Conservation (phyloP, 495 filamentous ascomycete species). For the Hypoxylon lenormandii region DNA sequence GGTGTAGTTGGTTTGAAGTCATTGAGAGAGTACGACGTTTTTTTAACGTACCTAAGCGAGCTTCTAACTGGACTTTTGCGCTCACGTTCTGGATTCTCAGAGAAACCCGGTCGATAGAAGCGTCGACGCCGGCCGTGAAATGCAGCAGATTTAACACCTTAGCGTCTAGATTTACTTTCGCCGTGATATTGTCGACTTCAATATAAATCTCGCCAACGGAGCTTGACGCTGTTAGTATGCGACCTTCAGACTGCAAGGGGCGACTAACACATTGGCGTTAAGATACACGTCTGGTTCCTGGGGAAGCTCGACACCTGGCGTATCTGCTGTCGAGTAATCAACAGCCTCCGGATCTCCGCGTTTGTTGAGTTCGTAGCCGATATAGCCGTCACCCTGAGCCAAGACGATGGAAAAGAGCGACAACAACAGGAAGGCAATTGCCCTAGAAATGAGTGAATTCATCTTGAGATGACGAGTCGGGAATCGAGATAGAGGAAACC, state of each 20-base stretch:
- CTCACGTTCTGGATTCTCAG: conserved; percentile 67
- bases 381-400: conserved; percentile 58
- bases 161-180: conserved; percentile 70
- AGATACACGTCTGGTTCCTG: conserved; percentile 67
- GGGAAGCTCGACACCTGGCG: conserved; percentile 55
- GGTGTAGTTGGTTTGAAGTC: no score
- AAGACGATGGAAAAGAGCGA: conserved; percentile 37
- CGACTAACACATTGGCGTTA: conserved; percentile 66
- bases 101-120: conserved; percentile 64
- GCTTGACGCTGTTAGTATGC: no score
- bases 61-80: conserved; percentile 69
- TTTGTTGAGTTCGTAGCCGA: conserved; percentile 65
- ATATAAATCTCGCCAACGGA: conserved; percentile 66
- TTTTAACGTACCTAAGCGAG: conserved; percentile 55
- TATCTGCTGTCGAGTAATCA: conserved; percentile 65
- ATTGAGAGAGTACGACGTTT: no score
- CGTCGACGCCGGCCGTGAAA: conserved; percentile 69
- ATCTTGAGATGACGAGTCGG: conserved; percentile 39
- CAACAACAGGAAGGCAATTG: conserved; percentile 46
- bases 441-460: conserved; percentile 40
- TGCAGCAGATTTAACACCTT: conserved; percentile 66
- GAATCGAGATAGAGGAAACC: background rate
- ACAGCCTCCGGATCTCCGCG: conserved; percentile 62
- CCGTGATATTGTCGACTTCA: conserved; percentile 67
- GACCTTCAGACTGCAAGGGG: no score